These are phyloP conservation scores for Penicillium sp. DNA, from an alignment of 2,329 filamentous ascomycete species.

Conservation along the genomic window DNA sequence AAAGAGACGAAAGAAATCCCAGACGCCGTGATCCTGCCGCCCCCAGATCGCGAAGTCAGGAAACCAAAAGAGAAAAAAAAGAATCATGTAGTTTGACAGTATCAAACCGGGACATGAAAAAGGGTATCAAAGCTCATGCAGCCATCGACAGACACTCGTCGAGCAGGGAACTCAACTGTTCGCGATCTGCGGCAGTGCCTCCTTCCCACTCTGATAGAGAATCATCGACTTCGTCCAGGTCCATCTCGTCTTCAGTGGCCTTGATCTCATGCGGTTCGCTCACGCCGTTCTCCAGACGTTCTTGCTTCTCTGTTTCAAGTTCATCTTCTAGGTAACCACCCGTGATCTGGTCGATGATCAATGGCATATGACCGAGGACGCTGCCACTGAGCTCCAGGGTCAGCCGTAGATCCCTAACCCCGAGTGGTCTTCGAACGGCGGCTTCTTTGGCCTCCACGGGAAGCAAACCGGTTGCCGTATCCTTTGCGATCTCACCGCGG, in stretches of 20 bases:
- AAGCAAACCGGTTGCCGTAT: slow-evolving; percentile 67
- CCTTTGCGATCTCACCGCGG: slow-evolving; percentile 68
- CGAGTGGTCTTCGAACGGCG: slow-evolving; percentile 65
- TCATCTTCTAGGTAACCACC: slow-evolving; percentile 71
- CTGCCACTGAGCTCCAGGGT: slow-evolving; percentile 71
- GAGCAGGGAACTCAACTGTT: slow-evolving; percentile 37
- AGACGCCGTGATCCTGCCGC: slow-evolving; percentile 29
- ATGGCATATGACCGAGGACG: slow-evolving; percentile 71
- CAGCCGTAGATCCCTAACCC: slow-evolving; percentile 72
- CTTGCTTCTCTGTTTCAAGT: slow-evolving; percentile 52
- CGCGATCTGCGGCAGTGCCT: slow-evolving; percentile 32
- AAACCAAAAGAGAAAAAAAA: slow-evolving; percentile 10
- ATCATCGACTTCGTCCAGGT: slow-evolving; percentile 36
- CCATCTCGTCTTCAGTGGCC: slow-evolving; percentile 36
- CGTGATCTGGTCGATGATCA: slow-evolving; percentile 66
- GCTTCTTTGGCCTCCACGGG: slow-evolving; percentile 77
- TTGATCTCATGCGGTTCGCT: slow-evolving; percentile 19
- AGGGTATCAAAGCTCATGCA: slow-evolving; percentile 28
- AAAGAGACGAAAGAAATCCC: slow-evolving; percentile 22
- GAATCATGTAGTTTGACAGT: background rate
- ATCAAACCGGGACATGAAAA: background rate
- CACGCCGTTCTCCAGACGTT: slow-evolving; percentile 27
- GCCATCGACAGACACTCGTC: slow-evolving; percentile 43
- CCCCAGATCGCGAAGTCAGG: slow-evolving; percentile 16
- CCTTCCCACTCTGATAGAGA: slow-evolving; percentile 38